Evolutionary conservation across 2,329 filamentous ascomycete species (phyloP), one percentile per base, ranked within the genome.

Genomic region (Colletotrichum cereale): DNA sequence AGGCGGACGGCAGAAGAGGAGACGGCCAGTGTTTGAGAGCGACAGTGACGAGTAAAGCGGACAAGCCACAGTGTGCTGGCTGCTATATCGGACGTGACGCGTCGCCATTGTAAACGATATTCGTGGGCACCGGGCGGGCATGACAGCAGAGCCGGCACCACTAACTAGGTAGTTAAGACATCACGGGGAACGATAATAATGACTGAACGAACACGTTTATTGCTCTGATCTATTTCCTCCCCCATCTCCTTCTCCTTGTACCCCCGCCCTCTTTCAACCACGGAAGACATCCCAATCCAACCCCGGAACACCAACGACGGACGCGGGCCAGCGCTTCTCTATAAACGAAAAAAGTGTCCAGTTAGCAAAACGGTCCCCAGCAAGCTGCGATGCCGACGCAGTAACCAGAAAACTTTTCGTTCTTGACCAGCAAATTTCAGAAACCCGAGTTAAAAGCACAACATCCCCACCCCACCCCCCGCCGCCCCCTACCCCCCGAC

Each of bases 361-460:
- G 56, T 72, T 42, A 72, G 70, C 24, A 57, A 57, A 14, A 16
- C n/a, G 16, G n/a, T n/a, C 48, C 34, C 31, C 29, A 29, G 16
- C 16, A 26, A 38, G 10, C 31, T 14, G 6, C 36, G 2, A 44
- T 26, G 36, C 48, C n/a, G 18, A 36, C 6, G 31, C 55, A 42
- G 42, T 4, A 5, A 36, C n/a, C 18, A 36, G 29, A 53, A 34
- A n/a, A n/a, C 6, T 42, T 42, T 21, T 11, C n/a, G n/a, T 5
- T 29, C 2, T 31, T n/a, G 50, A 65, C 65, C 38, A 34, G 31
- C 74, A 77, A 76, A 76, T 75, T 74, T 84, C 82, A 84, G 82
- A 84, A 84, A 84, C 82, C 82, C 81, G 78, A 74, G 76, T 79
- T 84, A 82, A 82, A 84, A 84, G 82, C 82, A 84, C 80, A 76